Percentiles rank a stretch among this genome's conserved stretches.
Evolutionary conservation across 2,329 filamentous ascomycete genomes (phyloP).

Genomic region (Ilyonectria mors-panacis): DNA sequence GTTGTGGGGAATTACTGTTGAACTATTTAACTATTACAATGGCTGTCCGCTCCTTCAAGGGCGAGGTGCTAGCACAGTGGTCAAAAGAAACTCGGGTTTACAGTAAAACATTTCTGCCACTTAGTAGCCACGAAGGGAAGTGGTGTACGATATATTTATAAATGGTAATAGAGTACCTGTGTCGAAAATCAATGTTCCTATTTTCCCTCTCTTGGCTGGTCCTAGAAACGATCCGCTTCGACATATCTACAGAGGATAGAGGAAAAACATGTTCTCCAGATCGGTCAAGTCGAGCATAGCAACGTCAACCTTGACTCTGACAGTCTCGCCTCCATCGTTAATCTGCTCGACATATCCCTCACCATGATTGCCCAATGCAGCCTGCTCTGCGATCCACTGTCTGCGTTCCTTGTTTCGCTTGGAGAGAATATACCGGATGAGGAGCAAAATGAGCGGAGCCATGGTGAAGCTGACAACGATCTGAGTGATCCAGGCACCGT

Average conservation of each 20-base stretch:
- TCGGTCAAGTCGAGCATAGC: constrained; percentile 41
- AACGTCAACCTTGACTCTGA: constrained; percentile 39
- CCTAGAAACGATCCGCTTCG: too few species aligned
- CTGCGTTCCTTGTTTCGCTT: constrained; percentile 24
- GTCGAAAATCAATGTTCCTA: too few species aligned
- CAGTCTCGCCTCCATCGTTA: constrained; percentile 27
- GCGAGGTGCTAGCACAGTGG: too few species aligned
- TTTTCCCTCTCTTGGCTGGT: too few species aligned
- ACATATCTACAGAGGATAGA: constrained; percentile 26
- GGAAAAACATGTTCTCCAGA: constrained; percentile 41
- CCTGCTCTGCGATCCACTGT: constrained; percentile 31
- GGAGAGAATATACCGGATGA: constrained; percentile 18
- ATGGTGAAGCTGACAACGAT: constrained; percentile 40
- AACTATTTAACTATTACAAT: too few species aligned
- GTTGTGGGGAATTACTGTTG: too few species aligned
- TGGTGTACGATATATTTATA: too few species aligned
- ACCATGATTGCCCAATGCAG: constrained; percentile 26
- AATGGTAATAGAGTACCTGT: too few species aligned
- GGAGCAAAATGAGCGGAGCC: constrained; percentile 29
- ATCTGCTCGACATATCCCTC: constrained; percentile 29
- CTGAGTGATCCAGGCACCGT: constrained; percentile 39
- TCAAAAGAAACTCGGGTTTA: too few species aligned
- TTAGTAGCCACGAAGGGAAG: too few species aligned
- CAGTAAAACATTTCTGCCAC: too few species aligned
- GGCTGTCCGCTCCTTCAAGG: too few species aligned